Evolutionary conservation across 2,329 filamentous ascomycete genomes (phyloP).

Genomic region (Ceratocystis diversiconidia): DNA sequence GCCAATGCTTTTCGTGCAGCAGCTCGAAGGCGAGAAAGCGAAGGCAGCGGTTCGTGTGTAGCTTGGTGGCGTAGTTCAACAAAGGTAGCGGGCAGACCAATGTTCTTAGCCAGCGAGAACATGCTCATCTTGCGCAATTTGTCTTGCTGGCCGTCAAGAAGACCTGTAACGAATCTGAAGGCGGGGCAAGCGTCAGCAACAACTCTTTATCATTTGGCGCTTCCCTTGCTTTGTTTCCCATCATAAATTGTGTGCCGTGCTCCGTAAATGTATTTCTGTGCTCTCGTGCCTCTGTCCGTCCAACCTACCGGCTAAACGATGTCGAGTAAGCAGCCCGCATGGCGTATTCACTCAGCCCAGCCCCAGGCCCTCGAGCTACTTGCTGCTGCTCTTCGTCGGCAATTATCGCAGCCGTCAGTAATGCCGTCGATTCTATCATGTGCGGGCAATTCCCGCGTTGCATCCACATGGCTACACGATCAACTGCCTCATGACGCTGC

Average conservation of each 20-base stretch:
- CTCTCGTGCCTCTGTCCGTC: neutral
- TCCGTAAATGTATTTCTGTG: neutral
- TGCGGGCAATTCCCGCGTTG: slow-evolving; percentile 62
- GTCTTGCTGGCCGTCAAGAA: slow-evolving; percentile 60
- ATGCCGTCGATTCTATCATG: slow-evolving; percentile 63
- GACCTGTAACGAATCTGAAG: slow-evolving; percentile 60
- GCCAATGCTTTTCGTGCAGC: slow-evolving; percentile 55
- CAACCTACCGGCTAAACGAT: slow-evolving; percentile 55
- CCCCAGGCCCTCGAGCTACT: slow-evolving; percentile 16
- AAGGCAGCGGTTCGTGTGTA: slow-evolving; percentile 76
- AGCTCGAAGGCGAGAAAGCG: slow-evolving; percentile 54
- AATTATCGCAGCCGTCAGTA: slow-evolving; percentile 54
- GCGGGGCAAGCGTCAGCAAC: neutral
- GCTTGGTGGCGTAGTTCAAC: slow-evolving; percentile 83
- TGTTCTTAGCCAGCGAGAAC: slow-evolving; percentile 54
- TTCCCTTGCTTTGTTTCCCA: neutral
- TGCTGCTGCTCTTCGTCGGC: slow-evolving; percentile 37
- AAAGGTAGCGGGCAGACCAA: slow-evolving; percentile 61
- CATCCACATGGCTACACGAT: slow-evolving; percentile 53
- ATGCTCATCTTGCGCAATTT: slow-evolving; percentile 55
- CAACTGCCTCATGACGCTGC: slow-evolving; percentile 33
- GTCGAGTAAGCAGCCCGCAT: slow-evolving; percentile 57
- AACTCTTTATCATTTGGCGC: neutral
- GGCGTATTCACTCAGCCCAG: slow-evolving; percentile 40
- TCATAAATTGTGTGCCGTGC: too few relatives aligned